Evolutionary conservation across 495 filamentous ascomycete genomes (phyloP), one percentile per base, ranked within the genome.

Genomic region (Evansstolkia leycettana): DNA sequence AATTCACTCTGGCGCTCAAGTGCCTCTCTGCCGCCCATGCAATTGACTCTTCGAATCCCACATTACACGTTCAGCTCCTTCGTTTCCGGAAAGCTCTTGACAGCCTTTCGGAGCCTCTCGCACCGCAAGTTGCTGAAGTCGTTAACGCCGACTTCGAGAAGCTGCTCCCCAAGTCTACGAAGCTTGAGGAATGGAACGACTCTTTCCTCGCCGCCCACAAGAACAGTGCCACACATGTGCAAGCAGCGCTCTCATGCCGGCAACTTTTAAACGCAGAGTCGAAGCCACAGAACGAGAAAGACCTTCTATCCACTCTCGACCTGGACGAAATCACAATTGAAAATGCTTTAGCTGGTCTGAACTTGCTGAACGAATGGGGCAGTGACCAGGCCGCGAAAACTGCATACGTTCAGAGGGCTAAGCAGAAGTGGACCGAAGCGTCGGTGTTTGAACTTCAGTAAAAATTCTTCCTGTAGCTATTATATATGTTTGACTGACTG

Each of bases 1-100:
- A 90, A 64, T 77, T 80, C 41, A 61, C 88, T 9, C 75, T 89
- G 33, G 90, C 92, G 7, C 62, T 95, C 38, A 85, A 82, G 47
- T 93, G 84, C 53, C 69, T 96, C 28, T 67, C 80, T 23, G 82
- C 82, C 15, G 80, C 84, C 18, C 61, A 70, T 28, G 58, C 70
- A 7, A 59, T 94, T 20, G 75, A 88, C 39, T 58, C 76, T 4
- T 70, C 79, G 17, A 64, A 90, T 49, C 73, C 86, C n/a, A 74
- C 68, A 33, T 69, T 87, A 14, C 82, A 89, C 55, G 75, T 87
- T 44, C 84, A 93, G 50, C 62, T 72, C 17, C 52, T 82, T 37
- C 70, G 72, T 39, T 76, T 95, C 57, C 78, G 72, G 34, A 67
- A 76, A 46, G 64, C 73, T 18, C 59, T 87, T 16, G 70, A 72